Conservation (phyloP, 495 filamentous ascomycete genomes). For the Aspergillus campestris region DNA sequence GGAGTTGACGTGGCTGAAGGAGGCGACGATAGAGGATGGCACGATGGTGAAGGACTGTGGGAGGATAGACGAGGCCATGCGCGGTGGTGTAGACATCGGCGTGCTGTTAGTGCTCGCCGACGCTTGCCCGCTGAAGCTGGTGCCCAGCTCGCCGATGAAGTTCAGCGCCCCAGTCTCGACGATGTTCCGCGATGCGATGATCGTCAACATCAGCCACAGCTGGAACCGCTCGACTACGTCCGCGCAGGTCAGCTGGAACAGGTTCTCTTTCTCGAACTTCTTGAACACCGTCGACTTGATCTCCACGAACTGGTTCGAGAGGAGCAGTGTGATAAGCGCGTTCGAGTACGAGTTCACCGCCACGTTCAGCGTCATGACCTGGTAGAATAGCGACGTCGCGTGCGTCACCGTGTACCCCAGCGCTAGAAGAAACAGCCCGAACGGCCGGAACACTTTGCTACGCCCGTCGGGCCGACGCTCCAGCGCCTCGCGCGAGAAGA, state of each 20-base stretch:
- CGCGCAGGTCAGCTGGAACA: slow-evolving; percentile 93
- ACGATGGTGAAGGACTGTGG: slow-evolving; percentile 84
- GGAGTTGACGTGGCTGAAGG: slow-evolving; percentile 36
- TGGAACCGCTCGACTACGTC: slow-evolving; percentile 98
- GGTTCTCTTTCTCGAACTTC: slow-evolving; percentile 93
- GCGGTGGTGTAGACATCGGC: slow-evolving; percentile 38
- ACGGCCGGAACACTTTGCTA: slow-evolving; percentile 83
- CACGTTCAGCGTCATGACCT: slow-evolving; percentile 95
- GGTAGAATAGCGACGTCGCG: slow-evolving; percentile 83
- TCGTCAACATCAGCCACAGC: slow-evolving; percentile 91
- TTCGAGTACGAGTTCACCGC: slow-evolving; percentile 99
- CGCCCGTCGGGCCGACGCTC: slow-evolving; percentile 80
- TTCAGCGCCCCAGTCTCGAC: slow-evolving; percentile 71
- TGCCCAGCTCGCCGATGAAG: slow-evolving; percentile 28
- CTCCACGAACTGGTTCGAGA: slow-evolving; percentile 96
- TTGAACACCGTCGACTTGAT: slow-evolving; percentile 98
- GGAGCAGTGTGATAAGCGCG: slow-evolving; percentile 77
- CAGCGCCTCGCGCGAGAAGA: slow-evolving; percentile 86
- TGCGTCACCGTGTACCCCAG: slow-evolving; percentile 83
- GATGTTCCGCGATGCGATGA: slow-evolving; percentile 91
- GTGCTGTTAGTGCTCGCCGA: slow-evolving; percentile 39
- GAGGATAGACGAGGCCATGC: slow-evolving; percentile 54
- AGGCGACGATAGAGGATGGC: slow-evolving; percentile 45
- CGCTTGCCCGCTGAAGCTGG: slow-evolving; percentile 19
- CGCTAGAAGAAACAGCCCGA: slow-evolving; percentile 84